phyloP scores from a whole-genome alignment of 1,139 yeast genomes.

The Pichia sp. region DNA sequence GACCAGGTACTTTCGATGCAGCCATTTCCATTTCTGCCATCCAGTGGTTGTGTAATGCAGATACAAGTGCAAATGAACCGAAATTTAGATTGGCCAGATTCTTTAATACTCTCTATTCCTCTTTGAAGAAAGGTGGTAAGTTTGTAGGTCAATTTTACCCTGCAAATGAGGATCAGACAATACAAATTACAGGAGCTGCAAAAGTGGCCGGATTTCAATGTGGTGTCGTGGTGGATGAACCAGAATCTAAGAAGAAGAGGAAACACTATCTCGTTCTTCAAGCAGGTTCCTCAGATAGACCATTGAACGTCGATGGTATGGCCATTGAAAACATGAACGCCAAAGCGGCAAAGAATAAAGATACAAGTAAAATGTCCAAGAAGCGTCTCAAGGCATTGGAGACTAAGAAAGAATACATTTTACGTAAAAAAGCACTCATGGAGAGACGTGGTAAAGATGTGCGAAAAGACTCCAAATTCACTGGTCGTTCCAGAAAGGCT shows the following conservation, averaged over 20 bases:
- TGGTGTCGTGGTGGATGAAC: constrained; percentile 89
- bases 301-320: constrained; percentile 70
- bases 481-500: constrained; percentile 89
- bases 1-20: constrained; percentile 97
- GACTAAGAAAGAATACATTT: constrained; percentile 71
- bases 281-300: constrained; percentile 72
- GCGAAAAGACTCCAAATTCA: constrained; percentile 84
- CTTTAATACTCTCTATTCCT: constrained; percentile 82
- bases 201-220: constrained; percentile 96
- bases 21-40: constrained; percentile 93
- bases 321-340: constrained; percentile 51
- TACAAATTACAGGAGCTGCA: constrained; percentile 73
- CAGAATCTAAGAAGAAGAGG: constrained; percentile 85
- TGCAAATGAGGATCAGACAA: constrained; percentile 76
- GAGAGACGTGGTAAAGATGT: constrained; percentile 85
- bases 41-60: constrained; percentile 98
- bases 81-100: constrained; percentile 71
- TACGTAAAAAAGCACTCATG: constrained; percentile 90
- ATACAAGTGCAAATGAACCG: constrained; percentile 78
- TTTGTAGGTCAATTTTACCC: constrained; percentile 98
- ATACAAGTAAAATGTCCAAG: constrained; percentile 39
- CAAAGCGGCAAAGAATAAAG: constrained; percentile 28
- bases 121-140: constrained; percentile 89
- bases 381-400: constrained; percentile 56
- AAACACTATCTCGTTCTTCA: constrained; percentile 86